Evolutionary conservation across 495 filamentous ascomycete genomes (phyloP).

Genomic region (Xylaria intraflava): DNA sequence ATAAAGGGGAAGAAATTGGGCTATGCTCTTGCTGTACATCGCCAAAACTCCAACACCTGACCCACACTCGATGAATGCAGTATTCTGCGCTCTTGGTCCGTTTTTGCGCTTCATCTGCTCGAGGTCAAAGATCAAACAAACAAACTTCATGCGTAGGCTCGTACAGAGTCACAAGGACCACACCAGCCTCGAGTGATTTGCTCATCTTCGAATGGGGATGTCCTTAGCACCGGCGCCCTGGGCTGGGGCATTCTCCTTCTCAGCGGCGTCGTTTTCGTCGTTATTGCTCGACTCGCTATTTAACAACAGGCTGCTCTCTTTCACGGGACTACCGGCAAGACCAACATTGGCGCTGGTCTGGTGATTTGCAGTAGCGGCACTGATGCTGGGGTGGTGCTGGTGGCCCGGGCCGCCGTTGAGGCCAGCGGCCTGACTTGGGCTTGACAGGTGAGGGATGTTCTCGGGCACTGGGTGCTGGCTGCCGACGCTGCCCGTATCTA

Average conservation of each 20-base stretch:
- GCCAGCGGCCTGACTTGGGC: constrained; percentile 48
- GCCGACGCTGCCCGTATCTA: constrained; percentile 88
- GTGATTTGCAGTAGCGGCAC: constrained; percentile 35
- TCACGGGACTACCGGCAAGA: constrained; percentile 70
- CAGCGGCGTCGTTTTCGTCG: constrained; percentile 46
- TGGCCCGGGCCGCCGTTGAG: constrained; percentile 36
- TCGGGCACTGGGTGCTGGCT: constrained; percentile 92
- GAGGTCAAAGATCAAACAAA: neutral
- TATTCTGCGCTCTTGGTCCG: neutral
- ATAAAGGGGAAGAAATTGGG: neutral
- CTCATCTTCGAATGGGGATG: constrained; percentile 57
- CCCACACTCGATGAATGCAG: neutral
- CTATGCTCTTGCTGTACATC: constrained; percentile 1
- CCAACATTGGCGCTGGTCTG: constrained; percentile 15
- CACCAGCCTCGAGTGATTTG: neutral
- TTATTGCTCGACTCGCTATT: constrained; percentile 70
- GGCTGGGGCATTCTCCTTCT: constrained; percentile 12
- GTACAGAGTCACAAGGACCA: neutral
- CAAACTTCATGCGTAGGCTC: neutral
- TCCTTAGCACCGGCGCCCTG: constrained; percentile 35
- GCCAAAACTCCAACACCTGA: neutral
- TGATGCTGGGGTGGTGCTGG: constrained; percentile 39
- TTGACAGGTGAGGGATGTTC: constrained; percentile 88
- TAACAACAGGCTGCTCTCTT: constrained; percentile 78
- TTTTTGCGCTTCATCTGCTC: neutral